Base-by-base conservation (phyloP, 2,329 filamentous ascomycete genomes). In the Stagonosporopsis tanaceti region DNA sequence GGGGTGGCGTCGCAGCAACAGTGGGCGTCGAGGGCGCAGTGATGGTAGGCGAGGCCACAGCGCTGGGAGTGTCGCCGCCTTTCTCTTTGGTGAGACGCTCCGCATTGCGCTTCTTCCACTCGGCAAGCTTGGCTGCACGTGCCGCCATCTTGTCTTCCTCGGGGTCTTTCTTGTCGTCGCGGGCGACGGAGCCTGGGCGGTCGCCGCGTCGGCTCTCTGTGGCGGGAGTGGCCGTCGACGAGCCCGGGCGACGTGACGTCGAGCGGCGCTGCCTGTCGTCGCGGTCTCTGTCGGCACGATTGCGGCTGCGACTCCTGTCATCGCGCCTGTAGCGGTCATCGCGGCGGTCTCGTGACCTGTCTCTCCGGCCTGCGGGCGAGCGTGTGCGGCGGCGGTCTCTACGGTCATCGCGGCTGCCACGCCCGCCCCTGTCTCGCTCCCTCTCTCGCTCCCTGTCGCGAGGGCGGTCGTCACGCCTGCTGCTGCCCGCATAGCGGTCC, bases 71-170 rank as follows among this genome's bases (percentile, higher is more conserved):
- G 48, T 66, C 66, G 86, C 89, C 89, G 66, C 89, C 89, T 72
- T 88, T 87, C n/a, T 69, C 67, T 63, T 92, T 90, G 6, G 83
- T 82, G 73, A 92, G 63, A 11, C 65, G 63, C 60, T 68, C 62
- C 17, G 62, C 65, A 28, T 65, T 65, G 48, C 54, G 89, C 78
- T 93, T 94, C 79, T 97, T 97, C 93, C 93, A 97, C 55, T 91
- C 91, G 74, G 94, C 91, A 27, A 67, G 61, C 62, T 67, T 72
- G 20, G 63, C 67, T 27, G 59, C 62, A n/a, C 66, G 66, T 30
- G 64, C 63, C 6, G 60, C 67, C 44, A 65, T 64, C 52, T 73
- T 66, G 35, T 71, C 67, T 50, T 69, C 62, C 30, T 63, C 66
- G 41, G 66, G 40, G 80, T 86, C 70, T 11, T 53, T 61, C 56